These are phyloP conservation scores for Corchorus capsularis DNA, from an alignment of 345 rosid species.

Conservation along the genomic window DNA sequence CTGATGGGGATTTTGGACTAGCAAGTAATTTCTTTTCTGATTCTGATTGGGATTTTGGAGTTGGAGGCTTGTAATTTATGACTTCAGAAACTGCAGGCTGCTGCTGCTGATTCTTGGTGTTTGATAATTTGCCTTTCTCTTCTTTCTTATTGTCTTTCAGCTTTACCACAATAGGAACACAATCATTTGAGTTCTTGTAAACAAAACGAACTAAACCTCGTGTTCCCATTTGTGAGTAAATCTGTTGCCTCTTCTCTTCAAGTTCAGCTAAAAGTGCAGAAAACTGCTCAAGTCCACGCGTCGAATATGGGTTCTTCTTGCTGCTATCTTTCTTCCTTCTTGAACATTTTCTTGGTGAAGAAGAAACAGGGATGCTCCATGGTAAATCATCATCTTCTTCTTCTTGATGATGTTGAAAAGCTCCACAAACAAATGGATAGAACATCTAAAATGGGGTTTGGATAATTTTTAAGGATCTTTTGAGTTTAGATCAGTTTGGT, in stretches of 20 bases:
- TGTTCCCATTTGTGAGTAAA: constrained; percentile 43
- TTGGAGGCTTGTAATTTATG: background rate
- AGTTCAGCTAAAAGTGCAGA: constrained; percentile 55
- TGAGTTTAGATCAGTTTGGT: background rate
- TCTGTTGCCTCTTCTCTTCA: constrained; percentile 49
- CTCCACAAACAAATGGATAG: constrained; percentile 44
- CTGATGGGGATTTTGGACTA: background rate
- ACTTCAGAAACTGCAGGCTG: background rate
- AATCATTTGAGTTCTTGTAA: constrained; percentile 33
- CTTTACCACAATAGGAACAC: constrained; percentile 51
- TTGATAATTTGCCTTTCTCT: background rate
- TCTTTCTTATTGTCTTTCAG: constrained; percentile 28
- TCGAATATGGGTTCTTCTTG: constrained; percentile 65
- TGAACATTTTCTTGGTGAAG: constrained; percentile 37
- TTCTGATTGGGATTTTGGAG: background rate
- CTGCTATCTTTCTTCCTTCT: constrained; percentile 33
- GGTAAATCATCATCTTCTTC: constrained; percentile 28
- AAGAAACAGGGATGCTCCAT: constrained; percentile 14
- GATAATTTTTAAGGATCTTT: background rate
- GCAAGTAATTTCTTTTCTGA: constrained; percentile 2
- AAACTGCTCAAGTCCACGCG: constrained; percentile 63
- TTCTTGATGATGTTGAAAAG: constrained; percentile 15
- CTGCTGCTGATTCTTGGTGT: background rate
- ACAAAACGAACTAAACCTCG: constrained; percentile 51
- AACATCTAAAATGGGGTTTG: constrained; percentile 23